phyloP scores from a whole-genome alignment of 1,284 basidiomycete species.

The Cryptococcus deneoformans region DNA sequence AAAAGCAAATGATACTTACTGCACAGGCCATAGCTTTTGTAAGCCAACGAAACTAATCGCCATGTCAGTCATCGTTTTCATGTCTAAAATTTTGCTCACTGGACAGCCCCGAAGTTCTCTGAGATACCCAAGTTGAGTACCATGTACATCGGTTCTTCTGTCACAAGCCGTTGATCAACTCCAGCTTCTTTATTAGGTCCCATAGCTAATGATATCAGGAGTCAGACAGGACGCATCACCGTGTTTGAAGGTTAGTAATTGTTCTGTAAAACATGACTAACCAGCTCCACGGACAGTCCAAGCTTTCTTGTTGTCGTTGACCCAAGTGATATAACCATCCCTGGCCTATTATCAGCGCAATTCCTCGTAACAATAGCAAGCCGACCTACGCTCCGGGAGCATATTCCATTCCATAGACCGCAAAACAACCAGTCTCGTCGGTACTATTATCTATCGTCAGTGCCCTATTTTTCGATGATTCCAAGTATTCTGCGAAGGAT shows the following conservation, averaged over 20 bases:
- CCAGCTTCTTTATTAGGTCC: slow-evolving; percentile 63
- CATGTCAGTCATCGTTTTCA: not conserved
- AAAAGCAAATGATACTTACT: slow-evolving; percentile 13
- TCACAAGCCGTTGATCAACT: slow-evolving; percentile 69
- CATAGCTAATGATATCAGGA: slow-evolving; percentile 55
- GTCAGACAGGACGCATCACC: not conserved
- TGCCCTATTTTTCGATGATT: not conserved
- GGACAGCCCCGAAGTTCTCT: slow-evolving; percentile 67
- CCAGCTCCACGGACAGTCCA: slow-evolving; percentile 70
- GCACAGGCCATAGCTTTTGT: slow-evolving; percentile 34
- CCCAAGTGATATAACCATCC: slow-evolving; percentile 76
- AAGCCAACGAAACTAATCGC: slow-evolving; percentile 34
- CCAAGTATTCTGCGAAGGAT: slow-evolving; percentile 1
- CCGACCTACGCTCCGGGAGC: slow-evolving; percentile 52
- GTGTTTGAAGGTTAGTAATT: not conserved
- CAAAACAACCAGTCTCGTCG: slow-evolving; percentile 53
- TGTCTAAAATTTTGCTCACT: slow-evolving; percentile 44
- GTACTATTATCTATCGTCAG: slow-evolving; percentile 17
- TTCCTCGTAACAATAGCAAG: not conserved
- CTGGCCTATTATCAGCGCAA: slow-evolving; percentile 1
- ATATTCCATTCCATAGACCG: slow-evolving; percentile 66
- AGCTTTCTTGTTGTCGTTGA: slow-evolving; percentile 59
- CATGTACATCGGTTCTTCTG: slow-evolving; percentile 75
- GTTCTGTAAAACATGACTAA: slow-evolving; percentile 1
- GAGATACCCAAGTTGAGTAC: slow-evolving; percentile 67